Evolutionary conservation across 768 basidiomycete species (phyloP), one percentile per base, ranked within the genome.

Genomic region (Leucocoprinus sp.): DNA sequence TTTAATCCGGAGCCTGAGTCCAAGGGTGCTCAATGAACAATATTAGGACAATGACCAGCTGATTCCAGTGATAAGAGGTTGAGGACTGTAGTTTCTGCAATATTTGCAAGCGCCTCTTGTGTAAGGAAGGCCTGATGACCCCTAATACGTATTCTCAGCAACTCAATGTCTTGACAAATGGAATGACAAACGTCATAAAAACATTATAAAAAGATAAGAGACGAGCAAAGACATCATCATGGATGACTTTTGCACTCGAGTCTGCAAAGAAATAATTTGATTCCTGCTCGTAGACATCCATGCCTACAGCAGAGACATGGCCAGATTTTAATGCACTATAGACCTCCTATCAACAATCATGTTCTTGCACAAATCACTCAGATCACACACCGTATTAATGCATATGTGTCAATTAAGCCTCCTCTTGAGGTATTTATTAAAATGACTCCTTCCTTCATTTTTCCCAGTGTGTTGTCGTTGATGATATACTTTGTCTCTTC

Each of bases 131-230:
- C 69, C 52, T 71, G 69, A 45, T 71, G 68, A 4, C 69, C 69
- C 21, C 69, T 71, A 41, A 24, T 31, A 6, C n/a, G 11, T 19
- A 28, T 5, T 27, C 9, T 0, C 8, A 31, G 31, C 31, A 24
- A n/a, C 24, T 12, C 31, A 11, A 40, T 36, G 27, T 19, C 42
- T 12, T 14, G 33, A 15, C 35, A 7, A 2, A 37, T 5, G 3
- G 15, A 38, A 26, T 28, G 18, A 50, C 55, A 45, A 45, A 66
- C 69, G 63, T 71, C 64, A 71, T 62, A 46, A 68, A 69, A 24
- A 71, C 69, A 47, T 69, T 71, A 54, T 69, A 69, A 52, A 71
- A 71, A 0, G 68, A 64, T 12, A 71, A 52, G n/a, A 71, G 56
- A n/a, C 69, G 63, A 17, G 65, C 66, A 47, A 71, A 69, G 14